Percentiles rank a stretch among this genome's conserved stretches.
phyloP scores from a whole-genome alignment of 169 alveolate genomes.

The Neospora caninum region DNA sequence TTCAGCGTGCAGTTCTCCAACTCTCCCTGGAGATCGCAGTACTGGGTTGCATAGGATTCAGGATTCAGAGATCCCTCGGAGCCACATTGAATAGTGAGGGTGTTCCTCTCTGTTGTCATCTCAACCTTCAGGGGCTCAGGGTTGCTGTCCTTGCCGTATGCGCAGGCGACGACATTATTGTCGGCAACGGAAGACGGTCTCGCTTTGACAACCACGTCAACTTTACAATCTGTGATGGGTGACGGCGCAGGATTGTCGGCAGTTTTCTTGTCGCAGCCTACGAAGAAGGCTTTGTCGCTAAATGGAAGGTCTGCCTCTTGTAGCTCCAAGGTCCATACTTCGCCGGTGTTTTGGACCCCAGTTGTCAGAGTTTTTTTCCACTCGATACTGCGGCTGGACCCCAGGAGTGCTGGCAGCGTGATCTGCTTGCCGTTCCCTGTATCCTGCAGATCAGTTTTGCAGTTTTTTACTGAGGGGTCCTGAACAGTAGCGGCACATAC shows the following conservation, averaged over 20 bases:
- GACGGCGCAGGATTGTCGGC: not conserved
- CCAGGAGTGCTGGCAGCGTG: not conserved
- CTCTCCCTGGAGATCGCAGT: not conserved
- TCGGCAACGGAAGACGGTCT: conserved; percentile 2
- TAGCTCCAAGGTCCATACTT: not conserved
- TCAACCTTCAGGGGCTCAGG: not conserved
- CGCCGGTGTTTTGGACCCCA: not conserved
- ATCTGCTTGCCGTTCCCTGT: not conserved
- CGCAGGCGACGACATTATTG: not conserved
- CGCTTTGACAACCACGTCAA: conserved; percentile 7
- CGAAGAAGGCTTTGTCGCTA: not conserved
- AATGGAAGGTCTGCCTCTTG: not conserved
- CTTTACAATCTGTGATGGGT: not conserved
- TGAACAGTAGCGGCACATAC: not conserved
- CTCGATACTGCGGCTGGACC: not conserved
- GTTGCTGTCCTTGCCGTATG: not conserved
- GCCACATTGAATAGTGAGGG: not conserved
- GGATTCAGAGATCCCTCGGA: not conserved
- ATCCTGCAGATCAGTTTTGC: not conserved
- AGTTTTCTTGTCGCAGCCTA: not conserved
- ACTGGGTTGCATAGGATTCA: not conserved
- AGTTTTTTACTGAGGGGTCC: not conserved
- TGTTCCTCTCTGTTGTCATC: conserved; percentile 1
- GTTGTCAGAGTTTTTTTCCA: not conserved
- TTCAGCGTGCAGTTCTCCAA: not conserved